Base-by-base conservation (phyloP, 371 early-diverging fungal species). In the Actinomortierella wolfii region DNA sequence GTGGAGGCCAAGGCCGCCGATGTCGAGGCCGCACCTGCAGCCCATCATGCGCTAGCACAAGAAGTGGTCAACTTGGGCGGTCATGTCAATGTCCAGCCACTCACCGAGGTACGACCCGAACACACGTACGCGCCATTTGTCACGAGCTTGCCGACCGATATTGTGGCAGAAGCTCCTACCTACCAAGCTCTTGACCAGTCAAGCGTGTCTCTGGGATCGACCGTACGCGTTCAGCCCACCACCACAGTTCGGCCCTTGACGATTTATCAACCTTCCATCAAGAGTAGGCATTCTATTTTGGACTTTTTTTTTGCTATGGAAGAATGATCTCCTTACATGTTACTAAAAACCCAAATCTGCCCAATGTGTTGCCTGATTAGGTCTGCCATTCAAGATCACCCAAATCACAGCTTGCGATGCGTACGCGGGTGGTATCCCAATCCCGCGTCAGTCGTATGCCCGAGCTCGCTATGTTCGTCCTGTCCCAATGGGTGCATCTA, bases 241-340 rank as follows among this genome's bases (percentile, higher is more conserved):
- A 65, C 66, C 0, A 57, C 51, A 8, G 65, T 70, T 3, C 65
- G 65, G 55, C 71, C 71, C 13, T 18, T 65, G 66, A 71, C 71
- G n/a, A 42, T 64, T 26, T 71, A 55, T 52, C 59, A 56, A 45
- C 68, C 68, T 23, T 59, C 46, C 25, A 44, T 68, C 39, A 13
- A 48, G 44, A 56, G 56, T n/a, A n/a, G n/a, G n/a, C n/a, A n/a
- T n/a, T n/a, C n/a, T n/a, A n/a, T n/a, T n/a, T n/a, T n/a, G n/a
- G n/a, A n/a, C n/a, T n/a, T n/a, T n/a, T n/a, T n/a, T n/a, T n/a
- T n/a, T n/a, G n/a, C n/a, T n/a, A n/a, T n/a, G n/a, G n/a, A n/a
- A n/a, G n/a, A n/a, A n/a, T n/a, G n/a, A n/a, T n/a, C n/a, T n/a
- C n/a, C n/a, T n/a, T n/a, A n/a, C n/a, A n/a, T n/a, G n/a, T n/a